Base-by-base conservation (phyloP, 768 basidiomycete genomes). In the Tricholoma hemisulphureum region DNA sequence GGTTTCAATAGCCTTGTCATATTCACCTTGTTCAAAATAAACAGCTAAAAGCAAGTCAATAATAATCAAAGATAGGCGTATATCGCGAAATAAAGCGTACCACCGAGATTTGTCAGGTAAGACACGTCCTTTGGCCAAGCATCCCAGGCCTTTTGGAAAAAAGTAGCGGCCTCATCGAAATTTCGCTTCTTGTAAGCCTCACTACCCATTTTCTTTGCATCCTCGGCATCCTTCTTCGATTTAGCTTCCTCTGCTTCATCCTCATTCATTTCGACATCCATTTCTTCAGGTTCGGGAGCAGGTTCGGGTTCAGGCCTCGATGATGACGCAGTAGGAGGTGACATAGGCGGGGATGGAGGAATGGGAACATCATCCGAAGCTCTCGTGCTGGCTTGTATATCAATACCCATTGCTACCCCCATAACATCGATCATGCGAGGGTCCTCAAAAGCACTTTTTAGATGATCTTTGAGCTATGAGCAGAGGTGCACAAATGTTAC, bases 371-470 rank as follows among this genome's bases (percentile, higher is more conserved):
- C 91, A 55, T 88, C 81, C 9, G 92, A 92, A 32, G 90, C 94
- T 75, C 93, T 92, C 16, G 89, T 86, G 56, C 94, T 81, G 52
- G 84, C 93, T 73, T 91, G 87, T 74, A 98, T 83, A 73, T 98
- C 93, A 63, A 98, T 81, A 31, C 93, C 93, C 89, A 98, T 93
- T 56, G 93, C 81, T 10, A 86, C 95, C 58, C 95, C 95, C 43
- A 98, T 78, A 14, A 94, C 94, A 67, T 92, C 89, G 71, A 94
- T 92, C 93, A 97, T 94, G 58, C 95, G 84, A 32, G 95, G 86
- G 73, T 98, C 95, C 59, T 84, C 76, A 63, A 91, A 70, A 65
- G 84, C 80, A 45, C 82, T 85, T 41, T 61, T 23, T 34, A 46
- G 32, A 35, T 62, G 23, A 59, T 43, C 51, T 41, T 18, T 48